A percentile compares a stretch with the other conserved stretches of the same genome.
phyloP scores from a whole-genome alignment of 2,329 filamentous ascomycete species.

The Aureobasidium lini region DNA sequence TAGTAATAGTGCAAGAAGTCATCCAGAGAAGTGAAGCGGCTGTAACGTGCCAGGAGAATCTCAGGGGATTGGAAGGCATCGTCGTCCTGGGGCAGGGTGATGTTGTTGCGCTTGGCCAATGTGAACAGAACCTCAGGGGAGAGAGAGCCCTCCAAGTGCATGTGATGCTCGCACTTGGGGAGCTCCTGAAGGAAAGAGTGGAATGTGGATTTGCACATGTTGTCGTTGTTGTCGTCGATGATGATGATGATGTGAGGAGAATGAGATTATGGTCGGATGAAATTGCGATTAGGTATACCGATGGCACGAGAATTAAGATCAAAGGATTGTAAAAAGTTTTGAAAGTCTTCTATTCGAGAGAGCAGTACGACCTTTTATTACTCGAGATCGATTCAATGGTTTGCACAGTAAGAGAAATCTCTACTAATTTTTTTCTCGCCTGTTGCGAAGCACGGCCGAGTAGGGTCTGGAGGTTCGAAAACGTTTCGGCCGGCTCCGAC shows the following conservation, averaged over 20 bases:
- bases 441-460: slow-evolving; percentile 10
- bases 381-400: background rate
- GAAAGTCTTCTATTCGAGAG: background rate
- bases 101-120: slow-evolving; percentile 59
- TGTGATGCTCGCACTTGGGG: slow-evolving; percentile 76
- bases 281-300: background rate
- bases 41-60: slow-evolving; percentile 56
- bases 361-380: background rate
- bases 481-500: slow-evolving; percentile 11
- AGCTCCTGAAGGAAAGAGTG: slow-evolving; percentile 57
- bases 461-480: background rate
- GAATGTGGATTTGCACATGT: slow-evolving; percentile 43
- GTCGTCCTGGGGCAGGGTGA: slow-evolving; percentile 50
- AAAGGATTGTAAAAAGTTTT: background rate
- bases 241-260: background rate
- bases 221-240: background rate
- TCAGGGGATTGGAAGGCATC: slow-evolving; percentile 55
- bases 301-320: background rate
- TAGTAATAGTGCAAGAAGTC: slow-evolving; percentile 77
- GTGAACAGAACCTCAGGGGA: slow-evolving; percentile 62
- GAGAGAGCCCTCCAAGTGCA: slow-evolving; percentile 71
- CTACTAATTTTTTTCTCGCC: slow-evolving; percentile 5
- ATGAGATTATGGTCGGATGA: background rate
- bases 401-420: background rate
- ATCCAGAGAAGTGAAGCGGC: slow-evolving; percentile 60